These are phyloP conservation scores for Discostella stelligeroides DNA, from an alignment of 108 stramenopile species.

Conservation along the genomic window DNA sequence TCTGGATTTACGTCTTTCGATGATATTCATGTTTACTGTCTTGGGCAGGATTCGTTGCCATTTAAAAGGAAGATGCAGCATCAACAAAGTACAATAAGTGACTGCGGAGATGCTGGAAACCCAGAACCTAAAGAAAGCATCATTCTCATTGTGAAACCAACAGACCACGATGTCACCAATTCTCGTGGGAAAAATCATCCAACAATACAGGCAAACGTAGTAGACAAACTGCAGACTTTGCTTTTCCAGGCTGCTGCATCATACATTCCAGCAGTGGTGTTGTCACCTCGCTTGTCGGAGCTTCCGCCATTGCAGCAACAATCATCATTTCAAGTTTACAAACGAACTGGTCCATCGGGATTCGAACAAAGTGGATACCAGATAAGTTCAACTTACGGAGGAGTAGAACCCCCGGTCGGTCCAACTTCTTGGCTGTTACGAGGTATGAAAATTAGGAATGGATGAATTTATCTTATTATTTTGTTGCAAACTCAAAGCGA, in stretches of 20 bases:
- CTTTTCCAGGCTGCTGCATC: constrained; percentile 54
- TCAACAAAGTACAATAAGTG: constrained; percentile 1
- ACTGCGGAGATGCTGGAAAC: too few relatives aligned
- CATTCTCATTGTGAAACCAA: constrained; percentile 66
- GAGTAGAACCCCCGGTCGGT: constrained; percentile 70
- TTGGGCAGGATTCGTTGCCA: constrained; percentile 49
- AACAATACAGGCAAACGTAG: constrained; percentile 34
- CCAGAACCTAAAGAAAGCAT: constrained; percentile 25
- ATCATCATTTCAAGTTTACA: constrained; percentile 10
- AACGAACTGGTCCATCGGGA: constrained; percentile 44
- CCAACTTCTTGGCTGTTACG: constrained; percentile 73
- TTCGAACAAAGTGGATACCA: constrained; percentile 72
- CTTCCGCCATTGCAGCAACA: constrained; percentile 44
- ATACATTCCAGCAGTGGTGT: constrained; percentile 53
- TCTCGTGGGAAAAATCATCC: constrained; percentile 29
- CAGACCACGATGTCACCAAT: constrained; percentile 64
- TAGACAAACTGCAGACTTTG: constrained; percentile 55
- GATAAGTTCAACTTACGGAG: constrained; percentile 64
- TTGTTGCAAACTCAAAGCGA: background rate
- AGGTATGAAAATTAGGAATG: constrained; percentile 5
- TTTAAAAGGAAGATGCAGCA: constrained; percentile 9
- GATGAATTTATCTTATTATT: too few relatives aligned
- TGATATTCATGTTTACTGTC: constrained; percentile 45
- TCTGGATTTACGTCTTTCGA: constrained; percentile 25
- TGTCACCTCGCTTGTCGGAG: constrained; percentile 69